phyloP scores from a whole-genome alignment of 148 eudicot genomes.

The Heliamphora exappendiculata region DNA sequence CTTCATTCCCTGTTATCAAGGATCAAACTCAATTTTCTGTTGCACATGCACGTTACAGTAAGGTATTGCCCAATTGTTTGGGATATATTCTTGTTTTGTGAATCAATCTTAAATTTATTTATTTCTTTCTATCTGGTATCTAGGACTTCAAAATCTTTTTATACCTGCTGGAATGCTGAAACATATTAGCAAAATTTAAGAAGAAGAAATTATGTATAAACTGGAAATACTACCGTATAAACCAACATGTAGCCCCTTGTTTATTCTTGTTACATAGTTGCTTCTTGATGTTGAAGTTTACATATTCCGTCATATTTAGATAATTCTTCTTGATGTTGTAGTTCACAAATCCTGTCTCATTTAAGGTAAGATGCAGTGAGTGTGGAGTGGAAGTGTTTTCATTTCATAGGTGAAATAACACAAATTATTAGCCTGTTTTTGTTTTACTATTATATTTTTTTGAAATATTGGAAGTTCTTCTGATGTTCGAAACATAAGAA shows the following conservation, averaged over 20 bases:
- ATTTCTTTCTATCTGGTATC: neutral
- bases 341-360: neutral
- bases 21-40: conserved; percentile 83
- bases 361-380: neutral
- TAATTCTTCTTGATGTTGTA: neutral
- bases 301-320: neutral
- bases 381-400: neutral
- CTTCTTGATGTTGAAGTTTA: neutral
- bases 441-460: neutral
- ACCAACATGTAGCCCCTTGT: neutral
- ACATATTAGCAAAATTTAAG: neutral
- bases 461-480: neutral
- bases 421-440: neutral
- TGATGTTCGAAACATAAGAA: neutral
- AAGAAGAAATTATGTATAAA: neutral
- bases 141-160: neutral
- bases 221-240: neutral
- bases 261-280: neutral
- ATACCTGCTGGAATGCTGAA: neutral
- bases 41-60: conserved; percentile 67
- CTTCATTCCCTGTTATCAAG: conserved; percentile 68
- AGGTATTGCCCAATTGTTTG: conserved; percentile 33
- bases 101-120: neutral
- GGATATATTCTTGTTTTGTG: neutral
- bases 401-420: neutral